Base-by-base conservation (phyloP, 768 basidiomycete species). In the Boletus sensibilis region DNA sequence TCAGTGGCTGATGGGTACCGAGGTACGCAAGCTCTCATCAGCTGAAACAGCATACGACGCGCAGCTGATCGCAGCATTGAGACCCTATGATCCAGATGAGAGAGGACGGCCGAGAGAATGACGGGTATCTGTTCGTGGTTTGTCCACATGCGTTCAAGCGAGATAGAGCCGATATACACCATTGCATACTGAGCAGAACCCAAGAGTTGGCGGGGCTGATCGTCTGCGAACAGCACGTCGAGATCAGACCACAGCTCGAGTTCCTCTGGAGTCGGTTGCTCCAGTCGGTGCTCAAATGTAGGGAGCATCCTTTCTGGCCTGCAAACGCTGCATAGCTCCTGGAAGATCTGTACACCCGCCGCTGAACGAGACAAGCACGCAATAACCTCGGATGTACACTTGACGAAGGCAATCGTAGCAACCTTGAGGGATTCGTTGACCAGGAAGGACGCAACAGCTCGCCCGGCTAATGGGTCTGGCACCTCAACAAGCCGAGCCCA, bases 121-220 rank as follows among this genome's bases (percentile, higher is more conserved):
- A 81, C 73, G 2, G 91, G 86, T 12, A 98, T 75, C 52, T 89
- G 82, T 11, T 79, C 75, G 50, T 83, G 79, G 61, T 87, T 74
- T 54, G 89, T 88, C 89, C 90, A 92, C 60, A 82, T 84, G 31
- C 87, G 82, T 59, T 89, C 86, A 29, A 92, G 72, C 0, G 88
- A 83, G 34, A 88, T 80, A 59, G 94, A 90, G 3, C 85, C 82
- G 27, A 95, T 72, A 66, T 94, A 94, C 10, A 96, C 77, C 74
- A 94, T 83, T 1, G 94, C 93, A 66, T 91, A 91, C 66, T 96
- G 94, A 14, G 91, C 92, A 0, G 90, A 84, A 16, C 90, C 90
- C 48, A 96, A 76, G 3, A 83, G 76, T 45, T 88, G 74, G 33
- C 86, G 76, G 12, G 90, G 87, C 58, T 87, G 82, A 55, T 85